Conservation (phyloP, 2,329 filamentous ascomycete species). For the Colletotrichum destructivum region DNA sequence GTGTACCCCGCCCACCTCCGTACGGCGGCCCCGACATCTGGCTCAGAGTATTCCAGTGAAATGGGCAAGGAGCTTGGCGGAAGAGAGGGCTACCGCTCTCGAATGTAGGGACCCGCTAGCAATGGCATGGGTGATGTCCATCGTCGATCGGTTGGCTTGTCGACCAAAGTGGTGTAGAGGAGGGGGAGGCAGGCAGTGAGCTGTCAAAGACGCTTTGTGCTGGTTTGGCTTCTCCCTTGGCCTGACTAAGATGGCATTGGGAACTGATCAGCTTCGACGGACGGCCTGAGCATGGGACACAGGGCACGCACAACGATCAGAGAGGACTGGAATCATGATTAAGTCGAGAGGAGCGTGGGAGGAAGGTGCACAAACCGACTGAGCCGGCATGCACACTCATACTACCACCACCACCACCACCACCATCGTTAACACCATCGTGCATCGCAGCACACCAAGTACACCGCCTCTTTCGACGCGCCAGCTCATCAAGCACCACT, state of each 20-base stretch:
- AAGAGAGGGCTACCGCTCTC: neutral
- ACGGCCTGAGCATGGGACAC: neutral
- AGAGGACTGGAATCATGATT: neutral
- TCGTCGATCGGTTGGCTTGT: too few relatives aligned
- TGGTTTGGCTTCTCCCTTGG: too few relatives aligned
- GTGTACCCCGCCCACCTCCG: neutral
- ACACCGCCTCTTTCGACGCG: constrained; percentile 11
- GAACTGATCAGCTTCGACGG: neutral
- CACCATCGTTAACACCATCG: neutral
- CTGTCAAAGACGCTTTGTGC: neutral
- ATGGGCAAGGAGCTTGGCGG: neutral
- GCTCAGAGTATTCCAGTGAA: neutral
- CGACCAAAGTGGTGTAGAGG: neutral
- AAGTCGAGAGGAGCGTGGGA: neutral
- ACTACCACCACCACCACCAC: neutral
- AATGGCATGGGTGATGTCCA: too few relatives aligned
- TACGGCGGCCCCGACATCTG: neutral
- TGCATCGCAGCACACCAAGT: neutral
- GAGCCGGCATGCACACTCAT: neutral
- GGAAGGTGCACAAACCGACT: neutral
- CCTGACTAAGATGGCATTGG: neutral
- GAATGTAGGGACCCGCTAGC: too few relatives aligned
- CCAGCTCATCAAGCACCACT: neutral
- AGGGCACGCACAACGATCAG: neutral
- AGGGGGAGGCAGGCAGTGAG: neutral